phyloP scores from a whole-genome alignment of 495 filamentous ascomycete species.

The Penicillium atrosanguineum region DNA sequence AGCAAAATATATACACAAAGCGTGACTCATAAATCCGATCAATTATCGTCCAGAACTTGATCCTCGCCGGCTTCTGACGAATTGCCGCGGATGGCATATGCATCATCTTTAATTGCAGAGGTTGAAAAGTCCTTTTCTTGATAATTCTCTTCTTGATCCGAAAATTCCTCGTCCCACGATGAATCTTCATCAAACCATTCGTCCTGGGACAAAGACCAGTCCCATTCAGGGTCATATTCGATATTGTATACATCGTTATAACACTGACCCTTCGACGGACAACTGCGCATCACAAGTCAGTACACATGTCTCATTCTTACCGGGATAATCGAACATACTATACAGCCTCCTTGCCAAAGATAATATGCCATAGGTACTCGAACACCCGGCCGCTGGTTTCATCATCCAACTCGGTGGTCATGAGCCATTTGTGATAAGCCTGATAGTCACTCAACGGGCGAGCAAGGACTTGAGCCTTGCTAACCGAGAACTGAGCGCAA shows the following conservation, averaged over 20 bases:
- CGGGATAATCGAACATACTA: conserved; percentile 23
- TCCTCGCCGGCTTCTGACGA: not conserved
- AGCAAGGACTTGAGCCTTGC: conserved; percentile 46
- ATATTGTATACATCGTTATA: conserved; percentile 32
- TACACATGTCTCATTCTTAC: not conserved
- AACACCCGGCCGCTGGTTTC: conserved; percentile 59
- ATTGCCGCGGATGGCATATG: not conserved
- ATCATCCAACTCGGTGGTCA: conserved; percentile 56
- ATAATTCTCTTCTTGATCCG: not conserved
- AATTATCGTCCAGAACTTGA: conserved; percentile 1
- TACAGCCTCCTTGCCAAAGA: conserved; percentile 48
- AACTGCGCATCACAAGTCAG: conserved; percentile 24
- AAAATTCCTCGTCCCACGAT: not conserved
- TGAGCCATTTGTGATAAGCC: conserved; percentile 56
- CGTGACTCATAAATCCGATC: conserved; percentile 7
- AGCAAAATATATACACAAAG: conserved; percentile 1
- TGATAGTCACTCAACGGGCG: conserved; percentile 53
- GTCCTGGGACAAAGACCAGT: not conserved
- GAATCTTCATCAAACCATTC: not conserved
- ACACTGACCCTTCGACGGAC: conserved; percentile 30
- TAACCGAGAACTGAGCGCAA: conserved; percentile 71
- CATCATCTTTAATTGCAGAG: not conserved
- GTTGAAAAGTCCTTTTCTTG: not conserved
- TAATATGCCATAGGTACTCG: conserved; percentile 74
- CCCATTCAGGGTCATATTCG: conserved; percentile 8